Evolutionary conservation across 306 rosid genomes (phyloP).

Genomic region (Medicago lupulina): DNA sequence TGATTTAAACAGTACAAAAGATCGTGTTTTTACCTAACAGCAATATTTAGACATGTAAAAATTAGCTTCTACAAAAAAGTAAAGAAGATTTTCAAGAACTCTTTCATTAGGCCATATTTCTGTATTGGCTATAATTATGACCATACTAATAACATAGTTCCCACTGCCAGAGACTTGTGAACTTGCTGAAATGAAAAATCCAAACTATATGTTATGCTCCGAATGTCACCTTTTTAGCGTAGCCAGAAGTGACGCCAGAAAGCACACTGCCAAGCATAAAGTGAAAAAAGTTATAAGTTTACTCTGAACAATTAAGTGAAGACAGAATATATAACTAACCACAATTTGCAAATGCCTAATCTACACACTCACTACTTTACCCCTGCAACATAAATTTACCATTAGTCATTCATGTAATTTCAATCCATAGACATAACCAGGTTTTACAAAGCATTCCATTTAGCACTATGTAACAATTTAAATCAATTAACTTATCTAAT

Average conservation of each 20-base stretch:
- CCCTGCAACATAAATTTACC: neutral
- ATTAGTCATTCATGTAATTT: no score
- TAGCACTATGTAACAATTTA: no score
- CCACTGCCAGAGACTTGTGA: neutral
- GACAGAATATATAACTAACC: no score
- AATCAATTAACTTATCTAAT: no score
- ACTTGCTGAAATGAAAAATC: neutral
- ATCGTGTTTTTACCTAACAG: no score
- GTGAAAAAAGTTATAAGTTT: neutral
- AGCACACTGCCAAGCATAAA: neutral
- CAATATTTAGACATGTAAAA: no score
- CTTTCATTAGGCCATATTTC: neutral
- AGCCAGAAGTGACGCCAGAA: neutral
- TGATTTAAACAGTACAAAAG: no score
- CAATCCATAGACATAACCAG: neutral
- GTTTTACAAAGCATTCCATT: neutral
- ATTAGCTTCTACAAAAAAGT: neutral
- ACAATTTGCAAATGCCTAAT: neutral
- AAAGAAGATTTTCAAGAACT: neutral
- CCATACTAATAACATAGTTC: no score
- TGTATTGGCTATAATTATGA: neutral
- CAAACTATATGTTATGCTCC: neutral
- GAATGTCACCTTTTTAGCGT: neutral
- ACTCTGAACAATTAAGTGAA: neutral
- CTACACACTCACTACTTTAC: neutral